Evolutionary conservation across 164 flowering plant species (phyloP), one percentile per base, ranked within the genome.

Genomic region (Tetrastigma voinierianum): DNA sequence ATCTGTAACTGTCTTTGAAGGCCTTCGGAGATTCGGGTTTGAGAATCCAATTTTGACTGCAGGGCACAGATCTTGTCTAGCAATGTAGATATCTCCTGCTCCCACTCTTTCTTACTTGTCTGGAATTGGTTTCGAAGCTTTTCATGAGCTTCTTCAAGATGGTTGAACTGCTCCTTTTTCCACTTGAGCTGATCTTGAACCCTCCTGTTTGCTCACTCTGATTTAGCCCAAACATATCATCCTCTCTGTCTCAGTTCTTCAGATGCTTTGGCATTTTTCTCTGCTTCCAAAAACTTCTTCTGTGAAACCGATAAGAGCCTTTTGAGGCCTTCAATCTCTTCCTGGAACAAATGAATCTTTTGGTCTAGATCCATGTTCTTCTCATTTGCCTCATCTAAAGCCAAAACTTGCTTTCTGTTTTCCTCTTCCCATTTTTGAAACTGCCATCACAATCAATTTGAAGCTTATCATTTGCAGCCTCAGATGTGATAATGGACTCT

Each of bases 121-220:
- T 25, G 62, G 71, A 72, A 76, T 64, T 70, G 68, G 6, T 43
- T 62, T 43, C 67, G 72, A 6, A 76, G 74, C 47, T 73, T 79
- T 18, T 62, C 70, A 62, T 75, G 77, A 9, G 82, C 82, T 58
- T 79, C 82, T 68, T 76, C 73, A 11, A 79, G 68, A 62, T 79
- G 82, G n/a, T 64, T 46, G 61, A 79, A 79, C 59, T 79, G 82
- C 71, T 79, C 82, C 46, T 69, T 76, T 65, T 79, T 79, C 82
- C 82, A 79, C 66, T 79, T 79, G 17, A 79, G 64, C 76, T 67
- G 65, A 56, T 79, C 75, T 64, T 76, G 67, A 54, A 76, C 46
- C 53, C 61, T 70, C 40, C 62, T 61, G 13, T 40, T 20, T 75
- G 73, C 18, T 76, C 77, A n/a, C 58, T 79, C 77, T 40, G 76